A percentile compares a stretch with the other conserved stretches of the same genome.
These are phyloP conservation scores for Trametes pubescens DNA, from an alignment of 1,284 basidiomycete species.

Conservation along the genomic window DNA sequence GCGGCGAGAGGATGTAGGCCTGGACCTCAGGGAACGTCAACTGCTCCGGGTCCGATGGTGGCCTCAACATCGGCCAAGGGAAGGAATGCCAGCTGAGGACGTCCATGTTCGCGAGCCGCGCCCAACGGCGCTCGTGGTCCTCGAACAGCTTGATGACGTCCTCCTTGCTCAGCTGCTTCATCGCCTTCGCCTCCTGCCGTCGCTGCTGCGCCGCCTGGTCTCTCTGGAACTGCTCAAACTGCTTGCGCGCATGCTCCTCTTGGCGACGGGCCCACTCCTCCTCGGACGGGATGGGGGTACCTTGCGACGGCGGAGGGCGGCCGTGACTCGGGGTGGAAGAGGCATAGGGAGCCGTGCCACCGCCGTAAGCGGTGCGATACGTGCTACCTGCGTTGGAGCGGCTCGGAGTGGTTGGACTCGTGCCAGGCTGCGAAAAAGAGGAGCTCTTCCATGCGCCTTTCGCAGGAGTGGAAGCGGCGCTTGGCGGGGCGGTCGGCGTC, in stretches of 20 bases:
- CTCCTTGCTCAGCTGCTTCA: slow-evolving; percentile 58
- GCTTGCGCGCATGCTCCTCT: slow-evolving; percentile 60
- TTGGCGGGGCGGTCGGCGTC: slow-evolving; percentile 32
- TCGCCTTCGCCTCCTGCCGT: slow-evolving; percentile 49
- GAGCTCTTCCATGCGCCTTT: slow-evolving; percentile 35
- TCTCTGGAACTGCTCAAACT: slow-evolving; percentile 65
- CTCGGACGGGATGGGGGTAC: slow-evolving; percentile 36
- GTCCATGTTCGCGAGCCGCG: slow-evolving; percentile 47
- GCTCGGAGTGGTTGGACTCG: slow-evolving; percentile 32
- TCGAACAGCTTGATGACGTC: slow-evolving; percentile 61
- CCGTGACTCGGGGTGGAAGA: slow-evolving; percentile 18
- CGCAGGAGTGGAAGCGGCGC: slow-evolving; percentile 2
- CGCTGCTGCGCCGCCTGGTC: slow-evolving; percentile 59
- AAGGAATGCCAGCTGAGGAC: slow-evolving; percentile 62
- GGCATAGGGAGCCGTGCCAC: slow-evolving; percentile 27
- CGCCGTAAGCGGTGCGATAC: slow-evolving; percentile 28
- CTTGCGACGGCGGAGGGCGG: slow-evolving; percentile 22
- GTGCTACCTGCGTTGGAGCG: slow-evolving; percentile 31
- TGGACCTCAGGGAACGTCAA: slow-evolving; percentile 61
- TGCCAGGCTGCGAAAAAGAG: slow-evolving; percentile 26
- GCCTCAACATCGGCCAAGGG: slow-evolving; percentile 75
- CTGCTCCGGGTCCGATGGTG: slow-evolving; percentile 62
- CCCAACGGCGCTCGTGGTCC: slow-evolving; percentile 66
- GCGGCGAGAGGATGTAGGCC: slow-evolving; percentile 65
- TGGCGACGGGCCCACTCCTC: slow-evolving; percentile 66